A percentile compares a stretch with the other conserved stretches of the same genome.
Evolutionary conservation across 129 eudicot genomes (phyloP).

Genomic region (Apium graveolens): DNA sequence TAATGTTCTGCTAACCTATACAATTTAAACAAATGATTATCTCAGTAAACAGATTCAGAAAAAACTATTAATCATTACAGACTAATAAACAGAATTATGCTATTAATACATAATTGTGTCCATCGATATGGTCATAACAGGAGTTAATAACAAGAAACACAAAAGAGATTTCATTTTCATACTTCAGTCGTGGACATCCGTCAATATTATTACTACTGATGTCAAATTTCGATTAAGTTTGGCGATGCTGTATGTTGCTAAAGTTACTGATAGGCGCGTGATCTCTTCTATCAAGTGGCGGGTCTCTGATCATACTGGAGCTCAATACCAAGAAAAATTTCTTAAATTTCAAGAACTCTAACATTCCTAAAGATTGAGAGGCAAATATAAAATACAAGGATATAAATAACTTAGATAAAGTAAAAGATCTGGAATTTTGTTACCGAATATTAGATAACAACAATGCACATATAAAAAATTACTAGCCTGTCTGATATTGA

Average conservation of each 20-base stretch:
- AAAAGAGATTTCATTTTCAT: not conserved
- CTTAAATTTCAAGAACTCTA: not conserved
- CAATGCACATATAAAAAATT: not conserved
- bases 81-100: not conserved
- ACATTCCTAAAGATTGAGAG: not conserved
- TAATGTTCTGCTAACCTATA: conserved; percentile 19
- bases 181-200: too few species aligned
- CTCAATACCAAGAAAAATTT: not conserved
- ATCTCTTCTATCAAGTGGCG: not conserved
- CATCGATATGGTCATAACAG: not conserved
- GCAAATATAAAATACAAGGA: not conserved
- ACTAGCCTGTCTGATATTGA: not conserved
- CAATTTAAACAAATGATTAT: not conserved
- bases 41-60: not conserved
- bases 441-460: not conserved
- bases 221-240: not conserved
- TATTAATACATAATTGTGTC: not conserved
- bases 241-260: not conserved
- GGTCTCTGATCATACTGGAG: not conserved
- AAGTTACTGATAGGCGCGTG: not conserved
- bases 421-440: not conserved
- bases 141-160: not conserved
- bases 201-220: not conserved
- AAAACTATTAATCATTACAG: not conserved
- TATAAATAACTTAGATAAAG: not conserved